A percentile compares a stretch with the other conserved stretches of the same genome.
These are phyloP conservation scores for Lachnellula willkommii DNA, from an alignment of 2,329 filamentous ascomycete genomes.

Conservation along the genomic window DNA sequence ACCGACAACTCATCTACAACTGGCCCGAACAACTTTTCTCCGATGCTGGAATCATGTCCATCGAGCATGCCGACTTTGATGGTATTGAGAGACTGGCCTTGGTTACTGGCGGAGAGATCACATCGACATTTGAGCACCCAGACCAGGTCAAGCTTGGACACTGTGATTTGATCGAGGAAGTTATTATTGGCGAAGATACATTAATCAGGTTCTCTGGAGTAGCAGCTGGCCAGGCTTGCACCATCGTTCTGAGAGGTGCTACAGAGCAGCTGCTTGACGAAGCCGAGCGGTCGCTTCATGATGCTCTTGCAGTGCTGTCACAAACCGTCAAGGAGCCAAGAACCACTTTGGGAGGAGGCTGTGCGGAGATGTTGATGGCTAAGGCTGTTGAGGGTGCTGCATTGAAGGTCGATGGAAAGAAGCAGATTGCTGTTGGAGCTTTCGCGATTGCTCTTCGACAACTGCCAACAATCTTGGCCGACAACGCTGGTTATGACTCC, in stretches of 20 bases:
- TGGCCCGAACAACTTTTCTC: constrained; percentile 99
- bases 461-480: constrained; percentile 90
- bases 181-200: constrained; percentile 97
- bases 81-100: constrained; percentile 92
- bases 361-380: constrained; percentile 98
- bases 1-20: constrained; percentile 99
- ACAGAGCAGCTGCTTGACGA: constrained; percentile 97
- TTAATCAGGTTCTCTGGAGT: constrained; percentile 97
- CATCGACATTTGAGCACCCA: constrained; percentile 95
- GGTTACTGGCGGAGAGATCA: constrained; percentile 94
- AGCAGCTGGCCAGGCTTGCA: constrained; percentile 89
- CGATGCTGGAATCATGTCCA: constrained; percentile 95
- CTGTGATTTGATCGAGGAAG: constrained; percentile 93
- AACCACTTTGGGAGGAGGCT: constrained; percentile 91
- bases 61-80: constrained; percentile 98
- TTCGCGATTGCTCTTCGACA: constrained; percentile 88
- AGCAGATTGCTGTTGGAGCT: constrained; percentile 84
- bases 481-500: constrained; percentile 95
- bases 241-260: constrained; percentile 90
- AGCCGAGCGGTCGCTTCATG: constrained; percentile 91
- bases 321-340: constrained; percentile 94
- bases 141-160: constrained; percentile 94
- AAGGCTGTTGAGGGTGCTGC: constrained; percentile 93
- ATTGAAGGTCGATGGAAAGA: constrained; percentile 93
- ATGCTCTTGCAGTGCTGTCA: constrained; percentile 90